phyloP scores from a whole-genome alignment of 768 basidiomycete genomes.

The Panaeolus cyanescens region DNA sequence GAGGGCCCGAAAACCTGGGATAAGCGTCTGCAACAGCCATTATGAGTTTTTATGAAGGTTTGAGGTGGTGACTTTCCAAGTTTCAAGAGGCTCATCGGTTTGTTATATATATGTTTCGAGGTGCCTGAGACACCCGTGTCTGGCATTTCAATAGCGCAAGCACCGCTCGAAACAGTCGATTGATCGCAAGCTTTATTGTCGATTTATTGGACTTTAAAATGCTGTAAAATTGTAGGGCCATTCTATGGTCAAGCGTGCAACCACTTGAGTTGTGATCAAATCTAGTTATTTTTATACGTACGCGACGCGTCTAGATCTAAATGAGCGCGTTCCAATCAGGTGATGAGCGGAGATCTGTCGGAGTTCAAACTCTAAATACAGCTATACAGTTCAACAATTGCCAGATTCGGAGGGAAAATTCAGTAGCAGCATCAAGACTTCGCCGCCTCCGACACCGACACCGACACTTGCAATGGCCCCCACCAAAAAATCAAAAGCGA shows the following conservation, averaged over 20 bases:
- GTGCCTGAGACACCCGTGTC: not conserved
- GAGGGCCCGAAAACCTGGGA: slow-evolving; percentile 4
- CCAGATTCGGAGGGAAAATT: slow-evolving; percentile 5
- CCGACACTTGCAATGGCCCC: slow-evolving; percentile 73
- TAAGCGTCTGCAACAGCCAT: not conserved
- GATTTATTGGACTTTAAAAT: too few relatives aligned
- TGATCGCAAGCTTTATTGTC: too few relatives aligned
- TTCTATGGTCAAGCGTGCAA: too few relatives aligned
- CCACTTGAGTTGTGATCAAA: too few relatives aligned
- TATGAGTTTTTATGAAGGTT: not conserved
- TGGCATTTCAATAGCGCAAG: not conserved
- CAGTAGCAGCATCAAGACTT: slow-evolving; percentile 15
- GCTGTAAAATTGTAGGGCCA: too few relatives aligned
- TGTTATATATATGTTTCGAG: not conserved
- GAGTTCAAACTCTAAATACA: slow-evolving; percentile 29
- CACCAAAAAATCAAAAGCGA: slow-evolving; percentile 91
- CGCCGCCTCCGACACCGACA: slow-evolving; percentile 26
- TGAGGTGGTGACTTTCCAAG: too few relatives aligned
- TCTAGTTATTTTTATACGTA: not conserved
- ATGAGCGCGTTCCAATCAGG: not conserved
- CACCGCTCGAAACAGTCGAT: not conserved
- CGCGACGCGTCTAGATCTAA: not conserved
- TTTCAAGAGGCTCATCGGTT: not conserved
- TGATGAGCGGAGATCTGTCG: slow-evolving; percentile 10
- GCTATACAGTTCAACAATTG: slow-evolving; percentile 30